Base-by-base conservation (phyloP, 2,329 filamentous ascomycete species). In the Fusarium phyllophilum region DNA sequence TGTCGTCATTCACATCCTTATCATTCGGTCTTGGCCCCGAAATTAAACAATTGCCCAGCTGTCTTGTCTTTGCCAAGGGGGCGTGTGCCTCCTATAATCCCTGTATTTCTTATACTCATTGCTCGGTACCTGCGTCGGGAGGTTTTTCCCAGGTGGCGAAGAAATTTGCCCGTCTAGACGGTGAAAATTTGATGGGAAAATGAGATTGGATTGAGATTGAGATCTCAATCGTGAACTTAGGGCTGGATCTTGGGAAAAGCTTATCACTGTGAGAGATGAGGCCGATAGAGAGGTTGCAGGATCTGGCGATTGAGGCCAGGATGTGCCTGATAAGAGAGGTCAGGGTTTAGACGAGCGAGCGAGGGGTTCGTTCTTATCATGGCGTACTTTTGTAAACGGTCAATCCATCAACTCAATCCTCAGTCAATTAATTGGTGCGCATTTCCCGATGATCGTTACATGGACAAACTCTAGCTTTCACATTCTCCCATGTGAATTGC, bases 1-100 rank as follows among this genome's bases (percentile, higher is more conserved):
- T 34, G 22, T 49, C 48, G 39, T 48, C 64, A 55, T 63, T 36
- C 42, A 44, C 41, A 36, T 59, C 29, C 51, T 39, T 54, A 36
- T 55, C 49, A 55, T 44, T 62, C 33, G 39, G 38, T 13, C 68
- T 70, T 70, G 67, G 61, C 61, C 42, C 38, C 39, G 39, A 68
- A 71, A 71, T 71, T 62, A 70, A 59, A 66, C 66, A 66, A 66
- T 70, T 55, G 66, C 59, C 59, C 67, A 70, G 45, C 45, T 48
- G 20, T n/a, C 45, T 66, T 66, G 54, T 68, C 39, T 65, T 65
- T 44, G 51, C 44, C 67, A 66, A 69, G 66, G 66, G 63, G 33
- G 60, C 6, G 29, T 41, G 62, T 36, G 18, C 31, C 49, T 44
- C 33, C 33, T 29, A 4, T 45, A 26, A 20, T 24, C 62, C 54